Base-by-base conservation (phyloP, 805 yeast species). In the Metschnikowia baotianmanensis region DNA sequence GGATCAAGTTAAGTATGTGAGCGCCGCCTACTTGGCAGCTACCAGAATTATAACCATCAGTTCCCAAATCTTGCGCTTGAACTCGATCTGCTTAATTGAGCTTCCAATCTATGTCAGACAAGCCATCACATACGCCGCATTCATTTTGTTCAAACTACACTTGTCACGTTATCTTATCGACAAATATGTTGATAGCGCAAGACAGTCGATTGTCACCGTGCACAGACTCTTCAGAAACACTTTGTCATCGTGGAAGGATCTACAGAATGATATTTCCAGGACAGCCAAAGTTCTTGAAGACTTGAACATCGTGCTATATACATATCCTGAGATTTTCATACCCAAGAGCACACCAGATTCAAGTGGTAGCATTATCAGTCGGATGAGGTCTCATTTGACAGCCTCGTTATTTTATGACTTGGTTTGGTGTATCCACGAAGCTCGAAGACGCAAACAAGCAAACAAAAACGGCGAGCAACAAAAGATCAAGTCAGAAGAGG, bases 361-460 rank as follows among this genome's bases (percentile, higher is more conserved):
- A 1, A 57, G 55, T 12, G 67, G 68, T 6, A 65, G 71, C 26
- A 85, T 90, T 22, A 86, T 90, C 35, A 77, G 86, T 3, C 73
- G 90, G 43, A 90, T 90, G 95, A 75, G 97, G 55, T 86, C 96
- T 0, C 97, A 90, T 62, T 70, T 90, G 51, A 85, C 96, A 0
- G 96, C 93, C 1, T 88, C 96, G 0, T 63, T 90, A 38, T 90
- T 90, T 54, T 90, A 90, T 58, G 97, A 90, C 61, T 71, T 90
- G 38, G 91, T 90, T 10, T 89, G 96, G 89, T 85, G 95, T 59
- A 83, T 90, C 34, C 97, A 90, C 62, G 97, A 90, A 57, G 96
- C 96, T 1, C 73, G 95, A 58, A 72, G 96, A 58, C 69, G 95
- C 39, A 67, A 70, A 22, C 57, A 62, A 26, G 59, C 63, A 6